These are phyloP conservation scores for Davidsoniella neocaledoniae DNA, from an alignment of 2,329 filamentous ascomycete species.

Conservation along the genomic window DNA sequence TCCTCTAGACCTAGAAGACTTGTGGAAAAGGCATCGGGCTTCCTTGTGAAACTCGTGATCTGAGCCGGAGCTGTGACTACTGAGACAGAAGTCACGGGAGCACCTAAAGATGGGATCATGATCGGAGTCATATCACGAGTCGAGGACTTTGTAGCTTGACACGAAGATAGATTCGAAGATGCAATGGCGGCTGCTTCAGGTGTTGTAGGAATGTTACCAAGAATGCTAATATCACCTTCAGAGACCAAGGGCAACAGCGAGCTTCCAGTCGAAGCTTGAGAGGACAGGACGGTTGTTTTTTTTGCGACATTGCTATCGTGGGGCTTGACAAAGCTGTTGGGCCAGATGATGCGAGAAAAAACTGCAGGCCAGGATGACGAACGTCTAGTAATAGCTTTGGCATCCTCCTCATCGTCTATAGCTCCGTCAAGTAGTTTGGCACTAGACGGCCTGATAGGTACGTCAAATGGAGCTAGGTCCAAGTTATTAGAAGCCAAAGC, in stretches of 20 bases:
- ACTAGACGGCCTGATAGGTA: not conserved
- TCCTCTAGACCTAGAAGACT: not conserved
- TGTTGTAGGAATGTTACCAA: too few species aligned
- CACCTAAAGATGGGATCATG: not conserved
- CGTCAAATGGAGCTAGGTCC: conserved; percentile 1
- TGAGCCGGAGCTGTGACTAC: not conserved
- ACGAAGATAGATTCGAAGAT: too few species aligned
- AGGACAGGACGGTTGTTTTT: not conserved
- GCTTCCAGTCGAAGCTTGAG: not conserved
- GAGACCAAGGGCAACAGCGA: too few species aligned
- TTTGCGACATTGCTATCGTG: too few species aligned
- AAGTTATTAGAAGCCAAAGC: conserved; percentile 4
- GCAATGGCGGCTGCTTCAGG: too few species aligned
- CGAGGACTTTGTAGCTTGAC: too few species aligned
- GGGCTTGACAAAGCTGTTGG: too few species aligned
- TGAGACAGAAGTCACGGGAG: not conserved
- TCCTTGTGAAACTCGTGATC: not conserved
- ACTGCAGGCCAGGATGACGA: conserved; percentile 2
- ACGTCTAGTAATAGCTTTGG: not conserved
- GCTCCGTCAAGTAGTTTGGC: not conserved
- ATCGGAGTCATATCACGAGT: too few species aligned
- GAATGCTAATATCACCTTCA: too few species aligned
- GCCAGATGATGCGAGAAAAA: conserved; percentile 3
- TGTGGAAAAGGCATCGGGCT: not conserved
- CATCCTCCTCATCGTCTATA: not conserved